Percentiles rank a stretch among this genome's conserved stretches.
These are phyloP conservation scores for Cyathus striatus DNA, from an alignment of 768 basidiomycete genomes.

Conservation along the genomic window DNA sequence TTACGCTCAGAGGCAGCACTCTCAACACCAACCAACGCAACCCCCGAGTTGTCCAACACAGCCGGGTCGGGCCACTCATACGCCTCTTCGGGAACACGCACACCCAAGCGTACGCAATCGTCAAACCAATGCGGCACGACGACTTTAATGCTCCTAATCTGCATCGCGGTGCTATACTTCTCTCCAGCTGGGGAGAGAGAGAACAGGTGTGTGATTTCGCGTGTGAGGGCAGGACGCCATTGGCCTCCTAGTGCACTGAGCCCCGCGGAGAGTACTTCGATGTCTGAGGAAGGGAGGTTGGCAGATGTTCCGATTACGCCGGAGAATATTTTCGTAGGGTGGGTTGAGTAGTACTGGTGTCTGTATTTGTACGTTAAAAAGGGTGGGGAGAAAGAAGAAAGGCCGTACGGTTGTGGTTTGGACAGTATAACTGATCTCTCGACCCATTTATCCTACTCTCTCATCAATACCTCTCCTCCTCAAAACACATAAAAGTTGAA, in stretches of 20 bases:
- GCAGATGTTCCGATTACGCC: slow-evolving; percentile 48
- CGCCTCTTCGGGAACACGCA: slow-evolving; percentile 37
- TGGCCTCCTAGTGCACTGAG: slow-evolving; percentile 78
- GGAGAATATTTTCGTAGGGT: slow-evolving; percentile 78
- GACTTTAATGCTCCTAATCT: slow-evolving; percentile 55
- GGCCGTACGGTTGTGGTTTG: slow-evolving; percentile 49
- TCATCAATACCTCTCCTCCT: neutral
- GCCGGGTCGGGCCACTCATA: slow-evolving; percentile 77
- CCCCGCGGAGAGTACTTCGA: slow-evolving; percentile 68
- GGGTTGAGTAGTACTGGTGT: slow-evolving; percentile 64
- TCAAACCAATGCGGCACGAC: slow-evolving; percentile 94
- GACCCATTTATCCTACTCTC: slow-evolving; percentile 56
- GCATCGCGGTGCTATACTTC: slow-evolving; percentile 48
- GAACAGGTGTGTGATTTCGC: slow-evolving; percentile 87
- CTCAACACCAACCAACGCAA: slow-evolving; percentile 9
- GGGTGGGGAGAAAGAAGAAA: neutral
- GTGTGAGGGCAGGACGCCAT: slow-evolving; percentile 70
- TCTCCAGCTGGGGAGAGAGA: slow-evolving; percentile 35
- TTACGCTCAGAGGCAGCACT: slow-evolving; percentile 5
- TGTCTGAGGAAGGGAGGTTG: slow-evolving; percentile 58
- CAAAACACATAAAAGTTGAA: neutral
- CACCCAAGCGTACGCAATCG: slow-evolving; percentile 59
- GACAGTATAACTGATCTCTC: slow-evolving; percentile 58
- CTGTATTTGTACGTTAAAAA: slow-evolving; percentile 18
- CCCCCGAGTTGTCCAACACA: slow-evolving; percentile 31